Evolutionary conservation across 345 rosid species (phyloP).

Genomic region (Populus pruinosa): DNA sequence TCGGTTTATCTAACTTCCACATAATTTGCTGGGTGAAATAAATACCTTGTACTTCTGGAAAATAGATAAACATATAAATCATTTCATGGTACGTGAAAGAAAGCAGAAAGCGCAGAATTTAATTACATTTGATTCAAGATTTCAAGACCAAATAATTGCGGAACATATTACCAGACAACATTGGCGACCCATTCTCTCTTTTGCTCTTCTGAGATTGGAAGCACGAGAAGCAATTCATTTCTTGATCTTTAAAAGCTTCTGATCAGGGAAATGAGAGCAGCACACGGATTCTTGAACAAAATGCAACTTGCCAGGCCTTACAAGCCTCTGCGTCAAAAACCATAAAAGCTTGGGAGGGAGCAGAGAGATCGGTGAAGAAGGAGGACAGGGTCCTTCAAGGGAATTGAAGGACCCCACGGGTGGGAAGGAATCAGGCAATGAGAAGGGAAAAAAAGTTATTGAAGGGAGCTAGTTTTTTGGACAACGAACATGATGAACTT

Average conservation of each 20-base stretch:
- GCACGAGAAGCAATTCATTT: constrained; percentile 24
- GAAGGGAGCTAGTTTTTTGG: constrained; percentile 2
- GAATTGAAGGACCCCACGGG: constrained; percentile 18
- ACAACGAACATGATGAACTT: constrained; percentile 2
- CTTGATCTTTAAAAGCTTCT: not conserved
- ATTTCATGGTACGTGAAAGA: too few species aligned
- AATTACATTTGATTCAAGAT: too few species aligned
- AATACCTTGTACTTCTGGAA: too few species aligned
- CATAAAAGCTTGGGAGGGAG: not conserved
- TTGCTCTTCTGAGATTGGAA: constrained; percentile 23
- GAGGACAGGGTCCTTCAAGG: constrained; percentile 19
- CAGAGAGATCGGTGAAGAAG: not conserved
- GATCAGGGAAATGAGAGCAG: not conserved
- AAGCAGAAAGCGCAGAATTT: too few species aligned
- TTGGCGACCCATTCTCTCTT: constrained; percentile 6
- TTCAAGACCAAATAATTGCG: too few species aligned
- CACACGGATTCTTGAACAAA: not conserved
- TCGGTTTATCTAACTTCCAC: too few species aligned
- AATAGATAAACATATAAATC: too few species aligned
- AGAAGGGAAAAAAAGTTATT: not conserved
- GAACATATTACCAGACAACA: not conserved
- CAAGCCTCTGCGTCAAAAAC: not conserved
- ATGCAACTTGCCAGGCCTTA: not conserved
- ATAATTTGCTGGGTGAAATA: too few species aligned
- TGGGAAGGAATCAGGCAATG: not conserved